Percentiles rank a stretch among this genome's conserved stretches.
phyloP scores from a whole-genome alignment of 345 rosid genomes.

The Gossypium sturtianum region DNA sequence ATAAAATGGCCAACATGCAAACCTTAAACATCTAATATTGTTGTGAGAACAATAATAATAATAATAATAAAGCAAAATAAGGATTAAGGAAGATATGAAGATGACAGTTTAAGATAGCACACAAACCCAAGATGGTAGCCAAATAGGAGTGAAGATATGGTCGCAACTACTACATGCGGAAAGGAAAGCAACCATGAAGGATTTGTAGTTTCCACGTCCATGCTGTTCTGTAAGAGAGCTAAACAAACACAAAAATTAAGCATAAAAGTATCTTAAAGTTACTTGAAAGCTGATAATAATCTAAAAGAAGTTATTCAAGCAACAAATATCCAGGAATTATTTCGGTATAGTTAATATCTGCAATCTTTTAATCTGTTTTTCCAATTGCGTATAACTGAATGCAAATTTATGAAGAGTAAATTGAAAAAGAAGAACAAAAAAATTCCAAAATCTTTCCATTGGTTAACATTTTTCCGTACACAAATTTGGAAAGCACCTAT shows the following conservation, averaged over 20 bases:
- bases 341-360: neutral
- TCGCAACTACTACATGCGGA: constrained; percentile 80
- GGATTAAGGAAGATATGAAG: constrained; percentile 8
- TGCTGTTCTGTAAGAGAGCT: constrained; percentile 42
- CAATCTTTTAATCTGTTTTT: neutral
- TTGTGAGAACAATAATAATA: neutral
- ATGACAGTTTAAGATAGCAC: constrained; percentile 12
- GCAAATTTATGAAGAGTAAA: neutral
- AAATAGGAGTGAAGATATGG: constrained; percentile 71
- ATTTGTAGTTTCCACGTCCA: constrained; percentile 48
- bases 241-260: constrained; percentile 23
- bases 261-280: neutral
- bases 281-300: neutral
- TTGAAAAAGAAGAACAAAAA: neutral
- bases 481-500: neutral
- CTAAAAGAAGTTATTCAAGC: neutral
- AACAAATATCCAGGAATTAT: neutral
- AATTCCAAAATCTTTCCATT: neutral
- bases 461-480: neutral
- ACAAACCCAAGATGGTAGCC: constrained; percentile 96
- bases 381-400: neutral
- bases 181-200: constrained; percentile 82
- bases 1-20: neutral
- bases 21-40: neutral
- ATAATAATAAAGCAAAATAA: neutral